A percentile compares a stretch with the other conserved stretches of the same genome.
Evolutionary conservation across 345 rosid species (phyloP).

Genomic region (Eucalyptus sideroxylon): DNA sequence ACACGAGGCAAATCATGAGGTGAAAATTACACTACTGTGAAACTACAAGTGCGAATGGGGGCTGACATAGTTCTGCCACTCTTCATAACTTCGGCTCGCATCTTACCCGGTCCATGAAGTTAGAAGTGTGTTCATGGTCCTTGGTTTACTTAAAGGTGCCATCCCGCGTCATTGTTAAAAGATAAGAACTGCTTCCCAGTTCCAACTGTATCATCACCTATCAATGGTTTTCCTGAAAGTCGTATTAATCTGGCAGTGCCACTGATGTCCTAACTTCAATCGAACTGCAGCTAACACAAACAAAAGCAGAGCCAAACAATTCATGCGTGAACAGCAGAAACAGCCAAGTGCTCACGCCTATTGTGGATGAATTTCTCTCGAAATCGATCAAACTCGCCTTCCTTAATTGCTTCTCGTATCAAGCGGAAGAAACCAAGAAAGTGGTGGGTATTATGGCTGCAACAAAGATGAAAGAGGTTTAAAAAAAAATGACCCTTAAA

Average conservation of each 20-base stretch:
- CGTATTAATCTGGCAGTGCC: background rate
- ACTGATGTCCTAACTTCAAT: background rate
- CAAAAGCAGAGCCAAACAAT: background rate
- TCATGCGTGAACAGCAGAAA: background rate
- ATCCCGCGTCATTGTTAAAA: background rate
- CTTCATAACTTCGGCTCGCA: background rate
- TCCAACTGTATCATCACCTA: background rate
- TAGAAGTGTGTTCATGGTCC: background rate
- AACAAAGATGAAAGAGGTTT: background rate
- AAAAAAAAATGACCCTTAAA: background rate
- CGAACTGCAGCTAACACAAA: background rate
- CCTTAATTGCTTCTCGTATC: constrained; percentile 50
- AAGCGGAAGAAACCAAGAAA: constrained; percentile 44
- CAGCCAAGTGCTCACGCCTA: constrained; percentile 19
- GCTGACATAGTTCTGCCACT: background rate
- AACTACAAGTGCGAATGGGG: background rate
- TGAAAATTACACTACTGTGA: background rate
- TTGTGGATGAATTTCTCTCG: constrained; percentile 17
- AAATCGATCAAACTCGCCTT: constrained; percentile 37
- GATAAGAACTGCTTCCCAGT: background rate
- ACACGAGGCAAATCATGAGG: background rate
- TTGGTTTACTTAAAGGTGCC: background rate
- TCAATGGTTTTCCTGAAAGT: background rate
- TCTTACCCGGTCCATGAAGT: background rate
- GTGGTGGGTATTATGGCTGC: constrained; percentile 78